A percentile compares a stretch with the other conserved stretches of the same genome.
Evolutionary conservation across 768 basidiomycete genomes (phyloP).

Genomic region (Ramaria rubella): DNA sequence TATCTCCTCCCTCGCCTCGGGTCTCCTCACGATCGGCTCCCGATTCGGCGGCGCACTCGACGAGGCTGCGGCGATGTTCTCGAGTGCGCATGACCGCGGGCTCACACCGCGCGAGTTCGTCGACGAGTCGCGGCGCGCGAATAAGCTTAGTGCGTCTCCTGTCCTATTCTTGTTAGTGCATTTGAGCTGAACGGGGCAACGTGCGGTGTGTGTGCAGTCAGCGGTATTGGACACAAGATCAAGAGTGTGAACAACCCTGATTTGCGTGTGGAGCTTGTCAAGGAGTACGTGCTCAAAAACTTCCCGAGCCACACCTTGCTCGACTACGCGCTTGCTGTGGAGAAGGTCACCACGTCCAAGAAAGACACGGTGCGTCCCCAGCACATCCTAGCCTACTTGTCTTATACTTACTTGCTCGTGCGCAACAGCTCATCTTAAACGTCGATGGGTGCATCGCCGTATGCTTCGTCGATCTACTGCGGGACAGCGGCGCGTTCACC

Average conservation of each 20-base stretch:
- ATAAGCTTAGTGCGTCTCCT: constrained; percentile 67
- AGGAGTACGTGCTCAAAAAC: constrained; percentile 91
- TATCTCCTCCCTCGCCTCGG: constrained; percentile 92
- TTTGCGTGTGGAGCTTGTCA: constrained; percentile 86
- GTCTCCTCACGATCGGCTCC: constrained; percentile 95
- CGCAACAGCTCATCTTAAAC: constrained; percentile 76
- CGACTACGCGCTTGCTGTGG: constrained; percentile 93
- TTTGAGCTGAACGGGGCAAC: constrained; percentile 1
- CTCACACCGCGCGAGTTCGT: constrained; percentile 98
- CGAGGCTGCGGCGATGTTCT: constrained; percentile 96
- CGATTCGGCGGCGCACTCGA: constrained; percentile 98
- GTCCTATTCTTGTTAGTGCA: neutral
- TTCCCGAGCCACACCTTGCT: constrained; percentile 93
- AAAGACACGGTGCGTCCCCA: constrained; percentile 72
- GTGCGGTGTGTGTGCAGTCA: constrained; percentile 49
- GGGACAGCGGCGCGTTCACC: constrained; percentile 90
- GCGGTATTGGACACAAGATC: constrained; percentile 99
- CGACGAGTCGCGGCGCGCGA: constrained; percentile 84
- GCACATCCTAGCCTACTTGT: neutral
- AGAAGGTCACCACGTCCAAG: constrained; percentile 96
- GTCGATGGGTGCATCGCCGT: constrained; percentile 95
- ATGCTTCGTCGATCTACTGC: constrained; percentile 92
- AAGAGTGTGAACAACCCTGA: constrained; percentile 97
- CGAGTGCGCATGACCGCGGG: constrained; percentile 81
- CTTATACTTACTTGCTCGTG: constrained; percentile 1